Base-by-base conservation (phyloP, 805 yeast genomes). In the Candida khao-thaluensis region DNA sequence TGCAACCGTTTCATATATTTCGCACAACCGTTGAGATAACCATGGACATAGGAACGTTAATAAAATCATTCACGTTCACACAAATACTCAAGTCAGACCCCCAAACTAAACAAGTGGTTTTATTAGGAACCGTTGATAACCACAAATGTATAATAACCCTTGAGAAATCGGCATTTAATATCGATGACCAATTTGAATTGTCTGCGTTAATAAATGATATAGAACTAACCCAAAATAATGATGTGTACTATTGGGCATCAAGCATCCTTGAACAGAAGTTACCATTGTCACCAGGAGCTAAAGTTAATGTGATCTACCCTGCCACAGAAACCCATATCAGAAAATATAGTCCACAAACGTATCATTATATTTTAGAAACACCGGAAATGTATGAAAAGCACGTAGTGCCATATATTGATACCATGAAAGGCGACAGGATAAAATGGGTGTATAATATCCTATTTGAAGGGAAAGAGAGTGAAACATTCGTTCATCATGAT, bases 391-490 rank as follows among this genome's bases (percentile, higher is more conserved):
- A 91, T 65, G 37, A 56, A 3, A 44, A 57, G 5, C 63, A 71
- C 12, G 95, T 86, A 3, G 63, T 69, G 31, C 96, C 96, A 0
- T 91, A 83, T 57, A 83, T 91, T 31, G 74, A 76, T 10, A 73
- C 83, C 2, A 84, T 82, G 84, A 72, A 74, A 33, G 93, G 93
- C 2, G 84, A 79, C 35, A 65, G 95, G 35, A 68, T 91, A 33
- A 77, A 85, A 53, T 91, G 99, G 99, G 97, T 93, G 2, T 69
- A 78, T 44, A 90, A 89, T 52, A 91, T 91, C 38, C 64, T 93
- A 31, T 76, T 72, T 54, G 74, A 85, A 34, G 95, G 90, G 3
- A 87, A 83, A 17, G 99, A 91, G 59, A 73, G 87, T 0, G 97
- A 90, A 23, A 64, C 87, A 15, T 79, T 91, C n/a, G 70, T 89